Evolutionary conservation across 805 yeast genomes (phyloP).

Genomic region (Spathaspora boniae): DNA sequence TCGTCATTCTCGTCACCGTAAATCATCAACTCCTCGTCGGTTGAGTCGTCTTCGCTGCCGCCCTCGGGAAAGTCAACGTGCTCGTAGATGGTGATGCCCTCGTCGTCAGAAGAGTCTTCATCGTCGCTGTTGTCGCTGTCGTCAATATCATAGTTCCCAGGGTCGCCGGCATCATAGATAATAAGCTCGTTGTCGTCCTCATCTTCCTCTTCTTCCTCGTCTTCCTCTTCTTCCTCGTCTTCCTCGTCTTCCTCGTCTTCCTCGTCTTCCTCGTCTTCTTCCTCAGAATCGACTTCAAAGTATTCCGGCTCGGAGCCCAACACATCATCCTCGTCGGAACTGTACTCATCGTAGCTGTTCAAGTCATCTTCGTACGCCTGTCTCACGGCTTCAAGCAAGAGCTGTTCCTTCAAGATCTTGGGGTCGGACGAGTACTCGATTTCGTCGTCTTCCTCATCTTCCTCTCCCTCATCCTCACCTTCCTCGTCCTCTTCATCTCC

Average conservation of each 20-base stretch:
- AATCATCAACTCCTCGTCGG: constrained; percentile 16
- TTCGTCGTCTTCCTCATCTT: constrained; percentile 9
- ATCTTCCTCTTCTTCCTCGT: constrained; percentile 18
- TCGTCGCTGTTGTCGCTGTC: constrained; percentile 25
- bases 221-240: too few species aligned
- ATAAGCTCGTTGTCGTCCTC: too few species aligned
- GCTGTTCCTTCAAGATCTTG: constrained; percentile 27
- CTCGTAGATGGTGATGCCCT: constrained; percentile 41
- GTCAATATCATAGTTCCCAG: constrained; percentile 16
- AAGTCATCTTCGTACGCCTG: constrained; percentile 32
- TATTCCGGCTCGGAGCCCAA: constrained; percentile 26
- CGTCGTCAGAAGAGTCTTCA: constrained; percentile 22
- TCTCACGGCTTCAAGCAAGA: constrained; percentile 35
- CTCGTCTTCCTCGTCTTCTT: constrained; percentile 20
- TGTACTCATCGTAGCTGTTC: constrained; percentile 24
- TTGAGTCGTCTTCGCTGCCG: constrained; percentile 30
- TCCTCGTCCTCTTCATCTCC: constrained; percentile 15
- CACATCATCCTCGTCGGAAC: constrained; percentile 19
- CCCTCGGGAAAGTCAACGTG: constrained; percentile 38
- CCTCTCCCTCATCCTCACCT: constrained; percentile 6
- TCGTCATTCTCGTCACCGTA: constrained; percentile 18
- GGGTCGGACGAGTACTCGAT: constrained; percentile 28
- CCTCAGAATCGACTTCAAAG: constrained; percentile 31
- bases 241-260: too few species aligned
- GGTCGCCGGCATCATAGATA: too few species aligned